These are phyloP conservation scores for Pythium pyrilobum DNA, from an alignment of 352 stramenopile species.

Conservation along the genomic window DNA sequence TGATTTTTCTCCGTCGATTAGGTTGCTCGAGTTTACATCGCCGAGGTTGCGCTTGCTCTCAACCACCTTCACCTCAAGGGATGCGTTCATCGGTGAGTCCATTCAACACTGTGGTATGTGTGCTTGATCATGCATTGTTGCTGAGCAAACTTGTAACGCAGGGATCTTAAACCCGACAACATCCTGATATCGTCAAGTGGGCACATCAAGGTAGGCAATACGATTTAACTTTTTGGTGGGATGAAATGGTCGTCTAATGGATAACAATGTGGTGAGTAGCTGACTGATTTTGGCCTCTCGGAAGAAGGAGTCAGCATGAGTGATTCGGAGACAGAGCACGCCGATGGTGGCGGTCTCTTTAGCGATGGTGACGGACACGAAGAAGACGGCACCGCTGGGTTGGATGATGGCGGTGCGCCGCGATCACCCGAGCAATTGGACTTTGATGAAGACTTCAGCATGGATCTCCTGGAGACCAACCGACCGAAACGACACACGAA, in stretches of 20 bases:
- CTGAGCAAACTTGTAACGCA: constrained; percentile 16
- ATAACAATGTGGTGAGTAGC: constrained; percentile 33
- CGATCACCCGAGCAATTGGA: constrained; percentile 16
- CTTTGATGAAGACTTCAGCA: constrained; percentile 19
- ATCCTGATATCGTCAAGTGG: constrained; percentile 85
- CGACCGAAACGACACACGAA: constrained; percentile 19
- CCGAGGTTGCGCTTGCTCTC: constrained; percentile 79
- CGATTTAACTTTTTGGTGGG: background rate
- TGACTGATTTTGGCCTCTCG: constrained; percentile 85
- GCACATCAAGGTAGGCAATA: constrained; percentile 69
- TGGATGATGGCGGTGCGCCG: too few relatives aligned
- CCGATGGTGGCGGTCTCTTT: constrained; percentile 9
- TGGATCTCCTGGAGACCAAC: constrained; percentile 10
- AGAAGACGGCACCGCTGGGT: background rate
- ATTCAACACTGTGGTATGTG: background rate
- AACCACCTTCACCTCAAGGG: constrained; percentile 84
- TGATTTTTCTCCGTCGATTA: constrained; percentile 10
- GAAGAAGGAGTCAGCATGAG: constrained; percentile 66
- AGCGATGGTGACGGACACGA: constrained; percentile 12
- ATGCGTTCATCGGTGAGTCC: constrained; percentile 68
- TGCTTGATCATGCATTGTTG: background rate
- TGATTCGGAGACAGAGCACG: constrained; percentile 31
- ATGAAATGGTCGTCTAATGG: background rate
- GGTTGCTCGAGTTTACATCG: constrained; percentile 85
- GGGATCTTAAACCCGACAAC: constrained; percentile 89